These are phyloP conservation scores for Setaria italica DNA, from an alignment of 202 grass and related monocot genomes.

Conservation along the genomic window DNA sequence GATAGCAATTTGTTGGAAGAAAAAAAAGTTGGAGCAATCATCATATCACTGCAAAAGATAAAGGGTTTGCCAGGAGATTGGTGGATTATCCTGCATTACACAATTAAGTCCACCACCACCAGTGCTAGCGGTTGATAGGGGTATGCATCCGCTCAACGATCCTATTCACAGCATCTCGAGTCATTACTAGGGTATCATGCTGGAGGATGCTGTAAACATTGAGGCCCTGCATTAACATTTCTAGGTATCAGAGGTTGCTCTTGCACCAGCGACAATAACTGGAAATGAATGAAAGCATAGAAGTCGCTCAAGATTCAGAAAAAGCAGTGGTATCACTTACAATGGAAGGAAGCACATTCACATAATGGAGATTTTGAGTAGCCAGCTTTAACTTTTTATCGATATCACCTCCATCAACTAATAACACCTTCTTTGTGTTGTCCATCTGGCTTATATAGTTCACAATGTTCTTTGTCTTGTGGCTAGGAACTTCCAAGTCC, in stretches of 20 bases:
- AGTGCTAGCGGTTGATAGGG: slow-evolving; percentile 70
- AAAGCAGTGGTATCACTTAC: slow-evolving; percentile 51
- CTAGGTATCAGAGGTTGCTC: background rate
- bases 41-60: background rate
- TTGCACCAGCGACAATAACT: background rate
- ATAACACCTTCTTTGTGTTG: slow-evolving; percentile 77
- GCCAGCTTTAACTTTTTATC: slow-evolving; percentile 86
- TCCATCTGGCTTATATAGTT: slow-evolving; percentile 71
- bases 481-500: slow-evolving; percentile 72
- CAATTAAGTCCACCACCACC: background rate
- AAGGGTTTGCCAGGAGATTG: background rate
- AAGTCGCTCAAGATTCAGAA: background rate
- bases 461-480: slow-evolving; percentile 94
- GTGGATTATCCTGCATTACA: background rate
- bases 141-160: slow-evolving; percentile 90
- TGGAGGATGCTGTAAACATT: slow-evolving; percentile 94
- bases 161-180: slow-evolving; percentile 69
- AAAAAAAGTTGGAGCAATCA: background rate
- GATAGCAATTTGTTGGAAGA: background rate
- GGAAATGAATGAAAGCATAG: background rate
- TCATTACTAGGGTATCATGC: slow-evolving; percentile 93
- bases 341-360: slow-evolving; percentile 82
- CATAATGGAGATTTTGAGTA: slow-evolving; percentile 84
- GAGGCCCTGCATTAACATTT: slow-evolving; percentile 58
- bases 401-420: slow-evolving; percentile 75